Base-by-base conservation (phyloP, 2,329 filamentous ascomycete genomes). In the Sordariomycetes sp. region DNA sequence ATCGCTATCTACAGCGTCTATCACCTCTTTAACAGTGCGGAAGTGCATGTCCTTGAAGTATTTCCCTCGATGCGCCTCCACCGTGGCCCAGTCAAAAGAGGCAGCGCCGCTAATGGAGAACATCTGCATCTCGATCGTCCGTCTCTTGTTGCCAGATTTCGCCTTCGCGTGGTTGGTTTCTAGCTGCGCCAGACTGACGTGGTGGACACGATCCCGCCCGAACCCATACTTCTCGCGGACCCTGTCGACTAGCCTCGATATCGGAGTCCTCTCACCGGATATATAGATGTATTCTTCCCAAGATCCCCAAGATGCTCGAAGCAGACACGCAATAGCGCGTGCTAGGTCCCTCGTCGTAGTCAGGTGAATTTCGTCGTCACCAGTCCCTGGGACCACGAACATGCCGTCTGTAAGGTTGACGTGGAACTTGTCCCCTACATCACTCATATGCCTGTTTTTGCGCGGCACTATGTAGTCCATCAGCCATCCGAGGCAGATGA, bases 401-500 rank as follows among this genome's bases (percentile, higher is more conserved):
- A 7, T 59, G 10, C 35, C 15, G 15, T 17, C 34, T 10, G 48
- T 25, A 20, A 57, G 20, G 48, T 61, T 55, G 48, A 61, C 45
- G n/a, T 56, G 56, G 32, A 54, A 58, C 5, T 52, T 48, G 2
- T 59, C 59, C 6, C 56, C 59, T 3, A 42, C 52, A 28, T 60
- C 59, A n/a, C 53, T 55, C 36, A 61, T 55, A 12, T 57, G 45
- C 7, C 59, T 57, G 42, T 60, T 58, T 42, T 32, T 52, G 12
- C 39, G 28, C 28, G 60, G 60, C 3, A 61, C 34, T n/a, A 60
- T 28, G 17, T 59, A 61, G 36, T 62, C 61, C 17, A 57, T 36
- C 10, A 62, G 52, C 60, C 59, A 62, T 35, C 60, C 59, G 8
- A 28, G 53, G 2, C 53, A 59, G 24, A 62, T 20, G 7, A 62